A percentile compares a stretch with the other conserved stretches of the same genome.
Conservation (phyloP, 2,329 filamentous ascomycete species). For the Hymenoscyphus infarciens region DNA sequence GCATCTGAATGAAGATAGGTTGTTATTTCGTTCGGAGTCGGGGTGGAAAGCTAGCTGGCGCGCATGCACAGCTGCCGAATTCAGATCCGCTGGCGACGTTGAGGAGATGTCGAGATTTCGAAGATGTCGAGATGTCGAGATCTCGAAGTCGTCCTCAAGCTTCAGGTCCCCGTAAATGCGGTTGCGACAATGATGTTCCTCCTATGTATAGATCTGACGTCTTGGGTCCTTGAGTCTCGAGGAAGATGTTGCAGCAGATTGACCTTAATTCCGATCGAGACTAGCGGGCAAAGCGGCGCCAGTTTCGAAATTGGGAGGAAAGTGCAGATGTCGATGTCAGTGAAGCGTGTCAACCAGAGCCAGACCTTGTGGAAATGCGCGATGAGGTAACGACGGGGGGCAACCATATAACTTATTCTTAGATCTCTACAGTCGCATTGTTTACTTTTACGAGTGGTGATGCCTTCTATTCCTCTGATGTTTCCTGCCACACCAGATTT, state of each 20-base stretch:
- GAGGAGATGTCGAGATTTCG: background rate
- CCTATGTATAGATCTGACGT: too few species aligned
- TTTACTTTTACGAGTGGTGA: background rate
- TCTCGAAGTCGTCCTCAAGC: background rate
- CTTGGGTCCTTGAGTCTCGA: background rate
- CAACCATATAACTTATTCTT: too few species aligned
- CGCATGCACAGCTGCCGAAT: conserved; percentile 4
- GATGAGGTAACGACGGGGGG: background rate
- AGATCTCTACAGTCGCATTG: too few species aligned
- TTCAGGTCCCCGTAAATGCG: background rate
- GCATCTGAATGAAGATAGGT: conserved; percentile 9
- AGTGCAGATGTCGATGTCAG: background rate
- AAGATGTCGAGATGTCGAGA: background rate
- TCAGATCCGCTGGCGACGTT: background rate
- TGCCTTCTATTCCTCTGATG: background rate
- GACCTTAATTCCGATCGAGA: conserved; percentile 10
- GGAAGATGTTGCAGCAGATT: conserved; percentile 16
- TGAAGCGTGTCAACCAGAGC: background rate
- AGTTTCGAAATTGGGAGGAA: conserved; percentile 2
- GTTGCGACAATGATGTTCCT: conserved; percentile 4
- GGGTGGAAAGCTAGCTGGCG: background rate
- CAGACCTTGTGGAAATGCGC: background rate
- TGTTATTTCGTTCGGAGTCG: conserved; percentile 16
- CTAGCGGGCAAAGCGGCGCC: conserved; percentile 13
- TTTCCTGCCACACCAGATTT: background rate